Conservation (phyloP, 192 early-diverging fungal species). For the Podila epigama region DNA sequence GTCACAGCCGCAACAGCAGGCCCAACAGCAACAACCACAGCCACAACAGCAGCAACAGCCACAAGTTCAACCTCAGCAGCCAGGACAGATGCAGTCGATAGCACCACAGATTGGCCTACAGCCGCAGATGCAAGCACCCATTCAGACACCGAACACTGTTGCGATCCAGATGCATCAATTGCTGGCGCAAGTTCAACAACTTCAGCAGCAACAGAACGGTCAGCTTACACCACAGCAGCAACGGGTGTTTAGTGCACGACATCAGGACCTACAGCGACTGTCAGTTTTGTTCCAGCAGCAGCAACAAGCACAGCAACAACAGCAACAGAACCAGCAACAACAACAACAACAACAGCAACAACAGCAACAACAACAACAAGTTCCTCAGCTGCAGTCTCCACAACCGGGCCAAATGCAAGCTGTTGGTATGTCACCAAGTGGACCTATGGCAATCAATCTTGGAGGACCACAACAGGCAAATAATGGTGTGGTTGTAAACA, state of each 20-base stretch:
- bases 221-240: slow-evolving; percentile 10
- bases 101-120: not conserved
- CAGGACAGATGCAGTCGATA: not conserved
- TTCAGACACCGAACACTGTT: not conserved
- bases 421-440: slow-evolving; percentile 27
- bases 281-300: slow-evolving; percentile 2
- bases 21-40: not conserved
- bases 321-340: slow-evolving; percentile 30
- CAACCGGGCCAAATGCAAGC: slow-evolving; percentile 30
- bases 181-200: slow-evolving; percentile 6
- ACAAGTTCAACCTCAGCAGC: not conserved
- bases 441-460: not conserved
- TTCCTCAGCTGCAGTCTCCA: slow-evolving; percentile 32
- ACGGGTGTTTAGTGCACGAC: slow-evolving; percentile 1
- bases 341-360: slow-evolving; percentile 22
- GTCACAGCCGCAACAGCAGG: not conserved
- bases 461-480: too few species aligned
- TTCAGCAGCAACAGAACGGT: slow-evolving; percentile 17
- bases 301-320: slow-evolving; percentile 13
- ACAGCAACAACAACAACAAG: slow-evolving; percentile 33
- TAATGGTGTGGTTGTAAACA: too few species aligned
- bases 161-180: slow-evolving; percentile 19
- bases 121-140: not conserved
- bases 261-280: slow-evolving; percentile 9
- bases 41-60: not conserved